Evolutionary conservation across 371 early-diverging fungal species (phyloP).

Genomic region (Lichtheimia corymbifera): DNA sequence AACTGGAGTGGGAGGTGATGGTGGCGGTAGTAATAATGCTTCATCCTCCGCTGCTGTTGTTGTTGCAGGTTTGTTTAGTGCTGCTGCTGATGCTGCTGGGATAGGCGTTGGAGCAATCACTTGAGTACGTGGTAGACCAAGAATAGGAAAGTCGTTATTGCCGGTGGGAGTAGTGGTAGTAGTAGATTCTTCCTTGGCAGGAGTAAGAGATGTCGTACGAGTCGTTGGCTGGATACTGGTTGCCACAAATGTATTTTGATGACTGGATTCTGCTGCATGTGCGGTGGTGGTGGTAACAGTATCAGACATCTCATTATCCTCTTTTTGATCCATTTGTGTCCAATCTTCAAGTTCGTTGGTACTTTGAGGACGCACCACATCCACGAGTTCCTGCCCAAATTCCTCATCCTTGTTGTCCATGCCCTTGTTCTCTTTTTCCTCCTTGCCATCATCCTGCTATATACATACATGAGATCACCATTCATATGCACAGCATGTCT

Average conservation of each 20-base stretch:
- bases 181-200: not conserved
- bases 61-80: too few relatives aligned
- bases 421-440: too few relatives aligned
- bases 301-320: not conserved
- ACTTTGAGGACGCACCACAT: not conserved
- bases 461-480: not conserved
- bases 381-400: slow-evolving; percentile 3
- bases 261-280: too few relatives aligned
- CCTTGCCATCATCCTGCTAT: too few relatives aligned
- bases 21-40: too few relatives aligned
- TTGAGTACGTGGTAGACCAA: not conserved
- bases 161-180: not conserved
- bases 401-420: not conserved
- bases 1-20: too few relatives aligned
- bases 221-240: not conserved
- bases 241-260: not conserved
- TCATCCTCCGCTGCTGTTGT: too few relatives aligned
- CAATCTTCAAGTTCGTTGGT: not conserved
- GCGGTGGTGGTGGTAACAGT: too few relatives aligned
- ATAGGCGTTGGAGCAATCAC: too few relatives aligned
- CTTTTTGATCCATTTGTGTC: not conserved
- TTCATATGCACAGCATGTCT: not conserved
- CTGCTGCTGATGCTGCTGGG: too few relatives aligned
- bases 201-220: not conserved
- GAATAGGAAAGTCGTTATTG: not conserved